These are phyloP conservation scores for Coniochaeta sp. DNA, from an alignment of 2,329 filamentous ascomycete genomes.

Conservation along the genomic window DNA sequence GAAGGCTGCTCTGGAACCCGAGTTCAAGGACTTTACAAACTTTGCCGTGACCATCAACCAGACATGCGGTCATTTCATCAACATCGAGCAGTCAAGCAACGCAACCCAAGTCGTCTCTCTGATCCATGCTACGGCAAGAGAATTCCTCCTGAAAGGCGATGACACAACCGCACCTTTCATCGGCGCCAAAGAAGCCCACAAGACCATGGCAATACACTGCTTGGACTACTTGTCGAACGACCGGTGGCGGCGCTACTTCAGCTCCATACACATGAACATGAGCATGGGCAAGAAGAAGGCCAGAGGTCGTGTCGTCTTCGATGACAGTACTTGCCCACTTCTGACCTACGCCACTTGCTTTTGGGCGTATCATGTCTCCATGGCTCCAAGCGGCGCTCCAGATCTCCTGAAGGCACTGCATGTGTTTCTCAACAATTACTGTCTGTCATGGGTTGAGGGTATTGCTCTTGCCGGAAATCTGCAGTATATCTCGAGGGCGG, in stretches of 20 bases:
- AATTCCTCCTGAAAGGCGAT: neutral
- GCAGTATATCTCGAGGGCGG: neutral
- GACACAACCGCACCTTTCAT: neutral
- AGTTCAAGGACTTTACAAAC: constrained; percentile 2
- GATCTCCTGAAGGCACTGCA: neutral
- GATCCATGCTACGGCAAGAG: constrained; percentile 2
- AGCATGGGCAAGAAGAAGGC: neutral
- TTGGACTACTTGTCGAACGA: neutral
- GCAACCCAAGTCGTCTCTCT: neutral
- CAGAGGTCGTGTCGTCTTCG: neutral
- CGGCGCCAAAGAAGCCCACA: neutral
- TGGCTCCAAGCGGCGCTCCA: neutral
- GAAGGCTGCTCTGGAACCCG: neutral
- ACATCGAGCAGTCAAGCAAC: neutral
- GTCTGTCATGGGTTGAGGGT: constrained; percentile 3
- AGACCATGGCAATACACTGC: neutral
- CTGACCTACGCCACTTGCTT: neutral
- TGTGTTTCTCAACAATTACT: neutral
- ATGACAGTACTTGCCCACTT: neutral
- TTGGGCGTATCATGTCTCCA: constrained; percentile 5
- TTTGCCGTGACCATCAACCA: neutral
- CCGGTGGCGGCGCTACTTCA: neutral
- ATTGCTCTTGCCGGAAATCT: constrained; percentile 2
- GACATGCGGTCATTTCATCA: constrained; percentile 3
- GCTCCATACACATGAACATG: neutral